These are phyloP conservation scores for Lonicera japonica DNA, from an alignment of 129 eudicot species.

Conservation along the genomic window DNA sequence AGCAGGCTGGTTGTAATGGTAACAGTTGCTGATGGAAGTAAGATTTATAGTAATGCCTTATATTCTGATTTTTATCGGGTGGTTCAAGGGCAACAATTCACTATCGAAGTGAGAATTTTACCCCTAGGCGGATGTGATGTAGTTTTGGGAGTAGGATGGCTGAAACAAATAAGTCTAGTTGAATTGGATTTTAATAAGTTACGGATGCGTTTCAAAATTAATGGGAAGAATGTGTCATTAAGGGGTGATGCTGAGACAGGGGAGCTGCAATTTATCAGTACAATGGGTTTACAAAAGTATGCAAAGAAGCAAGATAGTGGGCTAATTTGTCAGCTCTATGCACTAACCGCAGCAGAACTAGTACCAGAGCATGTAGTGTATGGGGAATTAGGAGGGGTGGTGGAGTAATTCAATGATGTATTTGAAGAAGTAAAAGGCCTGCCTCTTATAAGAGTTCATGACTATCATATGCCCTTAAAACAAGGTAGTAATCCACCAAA, in stretches of 20 bases:
- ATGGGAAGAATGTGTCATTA: too few relatives aligned
- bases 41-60: too few relatives aligned
- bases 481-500: background rate
- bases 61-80: background rate
- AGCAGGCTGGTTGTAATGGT: background rate
- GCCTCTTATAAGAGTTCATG: background rate
- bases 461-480: too few relatives aligned
- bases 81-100: background rate
- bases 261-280: too few relatives aligned
- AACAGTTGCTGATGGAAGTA: background rate
- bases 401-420: too few relatives aligned
- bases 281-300: background rate
- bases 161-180: background rate
- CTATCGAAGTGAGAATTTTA: background rate
- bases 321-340: too few relatives aligned
- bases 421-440: too few relatives aligned
- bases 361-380: too few relatives aligned
- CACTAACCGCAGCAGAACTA: too few relatives aligned
- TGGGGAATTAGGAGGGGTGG: too few relatives aligned
- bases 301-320: background rate
- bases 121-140: constrained; percentile 13
- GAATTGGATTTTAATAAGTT: background rate
- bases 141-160: constrained; percentile 7
- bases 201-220: background rate
- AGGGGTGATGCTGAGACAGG: background rate